Evolutionary conservation across 805 yeast genomes (phyloP).

Genomic region (Wickerhamiella qilinensis): DNA sequence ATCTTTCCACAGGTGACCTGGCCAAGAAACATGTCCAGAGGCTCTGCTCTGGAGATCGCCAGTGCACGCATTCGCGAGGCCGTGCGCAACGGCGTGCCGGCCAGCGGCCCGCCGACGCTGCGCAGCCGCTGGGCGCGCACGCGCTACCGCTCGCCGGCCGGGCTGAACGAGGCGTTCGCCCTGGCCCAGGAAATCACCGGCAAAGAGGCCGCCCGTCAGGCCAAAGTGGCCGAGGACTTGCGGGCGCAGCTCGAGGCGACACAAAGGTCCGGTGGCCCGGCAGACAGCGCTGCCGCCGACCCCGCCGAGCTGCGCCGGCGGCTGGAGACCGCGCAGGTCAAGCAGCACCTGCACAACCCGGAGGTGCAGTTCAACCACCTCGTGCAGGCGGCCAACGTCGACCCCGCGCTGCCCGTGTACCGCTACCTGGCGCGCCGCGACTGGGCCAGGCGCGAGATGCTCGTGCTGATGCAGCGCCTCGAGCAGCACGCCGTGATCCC

Average conservation of each 20-base stretch:
- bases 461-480: constrained; percentile 80
- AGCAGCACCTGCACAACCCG: constrained; percentile 67
- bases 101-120: constrained; percentile 16
- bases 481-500: constrained; percentile 79
- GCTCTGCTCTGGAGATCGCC: constrained; percentile 12
- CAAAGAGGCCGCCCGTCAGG: constrained; percentile 28
- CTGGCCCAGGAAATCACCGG: constrained; percentile 46
- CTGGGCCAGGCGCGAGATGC: constrained; percentile 57
- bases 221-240: constrained; percentile 20
- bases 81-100: constrained; percentile 15
- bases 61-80: constrained; percentile 15
- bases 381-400: constrained; percentile 30
- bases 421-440: constrained; percentile 48
- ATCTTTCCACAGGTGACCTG: too few relatives aligned
- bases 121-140: constrained; percentile 13
- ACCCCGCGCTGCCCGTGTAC: constrained; percentile 65
- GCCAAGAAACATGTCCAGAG: too few relatives aligned
- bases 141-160: constrained; percentile 50
- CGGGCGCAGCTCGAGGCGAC: constrained; percentile 17
- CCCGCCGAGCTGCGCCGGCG: background rate
- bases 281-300: constrained; percentile 11
- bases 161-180: constrained; percentile 57
- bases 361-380: constrained; percentile 60
- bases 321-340: constrained; percentile 25
- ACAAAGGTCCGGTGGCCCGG: too few relatives aligned